phyloP scores from a whole-genome alignment of 1,284 basidiomycete genomes.

The Ustilago xerochloae region DNA sequence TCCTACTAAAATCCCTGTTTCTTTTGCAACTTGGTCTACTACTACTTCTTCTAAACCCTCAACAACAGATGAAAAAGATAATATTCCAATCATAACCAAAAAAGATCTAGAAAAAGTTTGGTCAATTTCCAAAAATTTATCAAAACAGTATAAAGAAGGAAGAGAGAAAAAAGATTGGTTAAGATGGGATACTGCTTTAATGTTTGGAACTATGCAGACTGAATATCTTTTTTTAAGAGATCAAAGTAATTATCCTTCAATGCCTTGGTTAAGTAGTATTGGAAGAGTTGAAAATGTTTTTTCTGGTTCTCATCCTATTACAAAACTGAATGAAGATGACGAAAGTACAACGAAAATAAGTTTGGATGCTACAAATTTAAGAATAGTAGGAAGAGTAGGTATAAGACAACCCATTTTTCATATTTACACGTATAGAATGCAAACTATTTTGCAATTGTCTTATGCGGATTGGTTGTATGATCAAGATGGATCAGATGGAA shows the following conservation, averaged over 20 bases:
- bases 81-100: neutral
- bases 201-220: conserved; percentile 34
- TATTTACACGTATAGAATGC: conserved; percentile 15
- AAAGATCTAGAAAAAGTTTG: conserved; percentile 8
- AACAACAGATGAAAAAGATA: conserved; percentile 2
- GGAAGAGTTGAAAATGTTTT: conserved; percentile 22
- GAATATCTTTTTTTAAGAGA: conserved; percentile 29
- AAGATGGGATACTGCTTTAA: conserved; percentile 19
- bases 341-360: neutral
- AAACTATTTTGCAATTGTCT: conserved; percentile 24
- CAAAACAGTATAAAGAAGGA: conserved; percentile 14
- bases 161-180: conserved; percentile 24
- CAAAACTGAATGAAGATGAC: neutral
- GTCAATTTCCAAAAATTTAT: neutral
- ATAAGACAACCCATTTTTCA: conserved; percentile 47
- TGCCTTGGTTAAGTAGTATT: conserved; percentile 39
- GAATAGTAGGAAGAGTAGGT: conserved; percentile 20
- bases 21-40: conserved; percentile 1
- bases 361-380: conserved; percentile 9
- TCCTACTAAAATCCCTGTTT: conserved; percentile 30
- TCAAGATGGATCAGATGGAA: neutral
- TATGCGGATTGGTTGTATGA: conserved; percentile 41
- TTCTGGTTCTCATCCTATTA: conserved; percentile 7
- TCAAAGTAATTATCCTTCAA: conserved; percentile 30
- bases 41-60: neutral